Conservation (phyloP, 108 stramenopile species). For the Nannochloropsis gaditana region DNA sequence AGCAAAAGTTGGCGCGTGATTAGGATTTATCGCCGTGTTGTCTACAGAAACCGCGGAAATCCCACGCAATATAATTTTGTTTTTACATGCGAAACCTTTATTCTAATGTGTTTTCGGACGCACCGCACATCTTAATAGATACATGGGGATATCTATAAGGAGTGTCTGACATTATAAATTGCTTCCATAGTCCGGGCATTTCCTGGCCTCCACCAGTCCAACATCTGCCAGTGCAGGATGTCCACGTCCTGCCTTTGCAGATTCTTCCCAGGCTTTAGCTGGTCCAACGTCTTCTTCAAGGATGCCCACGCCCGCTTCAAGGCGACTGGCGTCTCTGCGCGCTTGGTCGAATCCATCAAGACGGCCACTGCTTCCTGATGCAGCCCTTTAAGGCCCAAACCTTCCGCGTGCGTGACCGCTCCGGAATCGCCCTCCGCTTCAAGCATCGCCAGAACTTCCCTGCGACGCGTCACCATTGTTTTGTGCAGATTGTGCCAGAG, state of each 20-base stretch:
- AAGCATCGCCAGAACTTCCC: neutral
- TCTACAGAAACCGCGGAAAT: too few relatives aligned
- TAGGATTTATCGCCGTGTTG: too few relatives aligned
- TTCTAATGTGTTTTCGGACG: too few relatives aligned
- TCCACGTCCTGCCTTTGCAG: neutral
- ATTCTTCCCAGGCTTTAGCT: neutral
- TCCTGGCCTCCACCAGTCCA: neutral
- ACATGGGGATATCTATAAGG: too few relatives aligned
- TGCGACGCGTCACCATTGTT: neutral
- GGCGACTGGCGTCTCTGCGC: neutral
- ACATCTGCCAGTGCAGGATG: slow-evolving; percentile 3
- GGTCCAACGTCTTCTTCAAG: neutral
- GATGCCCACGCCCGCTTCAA: neutral
- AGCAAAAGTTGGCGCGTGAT: too few relatives aligned
- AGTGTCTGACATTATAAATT: neutral
- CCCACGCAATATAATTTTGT: too few relatives aligned
- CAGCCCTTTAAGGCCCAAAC: neutral
- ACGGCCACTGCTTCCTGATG: neutral
- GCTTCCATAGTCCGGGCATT: neutral
- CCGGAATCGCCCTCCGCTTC: neutral
- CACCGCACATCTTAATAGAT: too few relatives aligned
- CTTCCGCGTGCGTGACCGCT: neutral
- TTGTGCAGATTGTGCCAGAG: neutral
- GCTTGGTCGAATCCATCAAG: neutral
- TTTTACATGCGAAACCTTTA: too few relatives aligned